Conservation (phyloP, 1,284 basidiomycete genomes). For the Melampsora abietis-canadensis region DNA sequence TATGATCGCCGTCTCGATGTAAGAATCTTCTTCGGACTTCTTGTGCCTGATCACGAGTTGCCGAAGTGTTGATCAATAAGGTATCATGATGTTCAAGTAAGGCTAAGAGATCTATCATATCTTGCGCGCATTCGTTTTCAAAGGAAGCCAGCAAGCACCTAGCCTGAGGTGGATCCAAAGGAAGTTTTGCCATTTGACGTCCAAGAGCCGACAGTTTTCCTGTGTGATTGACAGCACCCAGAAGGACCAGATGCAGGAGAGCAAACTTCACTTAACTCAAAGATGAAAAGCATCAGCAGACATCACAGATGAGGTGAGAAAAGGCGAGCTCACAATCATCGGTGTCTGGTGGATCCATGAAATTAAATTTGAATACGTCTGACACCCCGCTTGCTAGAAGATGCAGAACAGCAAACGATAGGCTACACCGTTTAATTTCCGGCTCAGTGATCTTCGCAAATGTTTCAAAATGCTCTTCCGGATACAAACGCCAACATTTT, state of each 20-base stretch:
- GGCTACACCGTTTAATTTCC: conserved; percentile 79
- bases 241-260: conserved; percentile 68
- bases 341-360: conserved; percentile 76
- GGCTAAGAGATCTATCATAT: conserved; percentile 74
- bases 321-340: conserved; percentile 62
- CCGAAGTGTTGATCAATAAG: conserved; percentile 56
- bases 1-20: conserved; percentile 51
- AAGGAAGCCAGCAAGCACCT: conserved; percentile 72
- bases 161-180: conserved; percentile 76
- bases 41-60: conserved; percentile 55
- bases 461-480: conserved; percentile 68
- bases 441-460: conserved; percentile 71
- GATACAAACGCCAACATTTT: conserved; percentile 82
- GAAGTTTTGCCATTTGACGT: conserved; percentile 73
- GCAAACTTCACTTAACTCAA: conserved; percentile 62
- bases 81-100: conserved; percentile 64
- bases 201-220: conserved; percentile 68
- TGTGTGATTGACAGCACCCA: conserved; percentile 65
- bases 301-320: conserved; percentile 1
- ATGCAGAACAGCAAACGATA: conserved; percentile 76
- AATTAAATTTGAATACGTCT: conserved; percentile 71
- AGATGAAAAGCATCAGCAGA: neutral
- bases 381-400: conserved; percentile 62
- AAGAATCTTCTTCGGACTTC: conserved; percentile 57
- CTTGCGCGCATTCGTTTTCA: conserved; percentile 65